Percentiles rank a stretch among this genome's conserved stretches.
phyloP scores from a whole-genome alignment of 2,329 filamentous ascomycete genomes.

The Aspergillus vadensis region DNA sequence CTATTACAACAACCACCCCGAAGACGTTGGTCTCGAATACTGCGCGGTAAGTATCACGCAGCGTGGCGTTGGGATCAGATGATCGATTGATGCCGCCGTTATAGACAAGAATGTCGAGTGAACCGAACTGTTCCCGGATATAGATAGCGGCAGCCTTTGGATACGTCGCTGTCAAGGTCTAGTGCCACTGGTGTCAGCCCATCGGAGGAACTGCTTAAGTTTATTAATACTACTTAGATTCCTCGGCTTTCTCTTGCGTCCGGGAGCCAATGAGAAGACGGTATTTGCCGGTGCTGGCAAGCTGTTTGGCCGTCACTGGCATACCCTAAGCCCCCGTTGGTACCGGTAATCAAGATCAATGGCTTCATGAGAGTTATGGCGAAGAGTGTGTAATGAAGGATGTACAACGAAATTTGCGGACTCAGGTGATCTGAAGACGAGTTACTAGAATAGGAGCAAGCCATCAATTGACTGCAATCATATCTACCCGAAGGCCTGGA shows the following conservation, averaged over 20 bases:
- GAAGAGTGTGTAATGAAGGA: background rate
- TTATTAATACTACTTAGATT: background rate
- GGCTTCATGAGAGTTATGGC: background rate
- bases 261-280: background rate
- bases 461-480: no score
- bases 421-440: no score
- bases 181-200: background rate
- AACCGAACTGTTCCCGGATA: background rate
- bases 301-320: background rate
- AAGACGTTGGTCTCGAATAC: slow-evolving; percentile 13
- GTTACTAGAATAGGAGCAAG: no score
- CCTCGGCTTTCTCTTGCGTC: background rate
- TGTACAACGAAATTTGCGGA: background rate
- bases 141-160: background rate
- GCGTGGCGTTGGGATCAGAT: background rate
- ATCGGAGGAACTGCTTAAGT: background rate
- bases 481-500: no score
- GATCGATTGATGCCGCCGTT: background rate
- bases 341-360: slow-evolving; percentile 3
- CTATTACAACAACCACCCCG: background rate
- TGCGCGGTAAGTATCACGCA: slow-evolving; percentile 4
- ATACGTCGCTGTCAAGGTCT: background rate
- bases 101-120: background rate
- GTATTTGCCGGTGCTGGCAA: background rate
- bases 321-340: slow-evolving; percentile 5